Evolutionary conservation across 2,329 filamentous ascomycete genomes (phyloP).

Genomic region (Phyllosticta citrichinensis): DNA sequence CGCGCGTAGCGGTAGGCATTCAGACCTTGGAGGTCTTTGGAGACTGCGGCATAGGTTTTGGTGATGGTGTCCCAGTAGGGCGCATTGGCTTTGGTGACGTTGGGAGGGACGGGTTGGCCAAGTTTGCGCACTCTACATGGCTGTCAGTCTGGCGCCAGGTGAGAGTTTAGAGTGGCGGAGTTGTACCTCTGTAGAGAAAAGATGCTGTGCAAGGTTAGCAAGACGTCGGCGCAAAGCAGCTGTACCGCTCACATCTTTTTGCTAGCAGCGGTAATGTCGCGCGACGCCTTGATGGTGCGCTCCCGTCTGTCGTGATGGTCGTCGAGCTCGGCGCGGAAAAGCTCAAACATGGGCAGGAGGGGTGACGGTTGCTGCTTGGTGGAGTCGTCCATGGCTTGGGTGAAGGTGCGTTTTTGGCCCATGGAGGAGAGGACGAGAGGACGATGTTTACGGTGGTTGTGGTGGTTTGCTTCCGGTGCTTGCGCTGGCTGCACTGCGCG

Average conservation of each 20-base stretch:
- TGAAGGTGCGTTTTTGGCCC: conserved; percentile 26
- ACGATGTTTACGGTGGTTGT: not conserved
- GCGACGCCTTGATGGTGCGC: conserved; percentile 77
- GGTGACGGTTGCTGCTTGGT: conserved; percentile 30
- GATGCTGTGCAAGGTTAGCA: conserved; percentile 44
- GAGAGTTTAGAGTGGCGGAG: not conserved
- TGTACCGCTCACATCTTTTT: conserved; percentile 74
- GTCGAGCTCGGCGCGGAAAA: conserved; percentile 79
- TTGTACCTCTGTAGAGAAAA: conserved; percentile 69
- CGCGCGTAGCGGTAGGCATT: conserved; percentile 75
- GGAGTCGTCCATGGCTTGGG: conserved; percentile 24
- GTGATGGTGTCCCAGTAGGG: conserved; percentile 62
- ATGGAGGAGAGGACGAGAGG: conserved; percentile 11
- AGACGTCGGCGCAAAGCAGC: not conserved
- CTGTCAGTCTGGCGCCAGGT: conserved; percentile 5
- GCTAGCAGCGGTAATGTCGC: conserved; percentile 86
- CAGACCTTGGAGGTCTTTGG: conserved; percentile 63
- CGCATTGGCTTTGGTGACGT: conserved; percentile 61
- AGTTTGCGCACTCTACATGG: conserved; percentile 48
- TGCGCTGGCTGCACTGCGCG: not conserved
- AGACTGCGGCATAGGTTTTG: conserved; percentile 56
- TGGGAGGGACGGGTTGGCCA: conserved; percentile 52
- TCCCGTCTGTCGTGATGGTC: conserved; percentile 90
- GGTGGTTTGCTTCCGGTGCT: not conserved
- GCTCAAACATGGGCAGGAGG: conserved; percentile 65